Evolutionary conservation across 192 early-diverging fungal species (phyloP).

Genomic region (Entrophospora sp.): DNA sequence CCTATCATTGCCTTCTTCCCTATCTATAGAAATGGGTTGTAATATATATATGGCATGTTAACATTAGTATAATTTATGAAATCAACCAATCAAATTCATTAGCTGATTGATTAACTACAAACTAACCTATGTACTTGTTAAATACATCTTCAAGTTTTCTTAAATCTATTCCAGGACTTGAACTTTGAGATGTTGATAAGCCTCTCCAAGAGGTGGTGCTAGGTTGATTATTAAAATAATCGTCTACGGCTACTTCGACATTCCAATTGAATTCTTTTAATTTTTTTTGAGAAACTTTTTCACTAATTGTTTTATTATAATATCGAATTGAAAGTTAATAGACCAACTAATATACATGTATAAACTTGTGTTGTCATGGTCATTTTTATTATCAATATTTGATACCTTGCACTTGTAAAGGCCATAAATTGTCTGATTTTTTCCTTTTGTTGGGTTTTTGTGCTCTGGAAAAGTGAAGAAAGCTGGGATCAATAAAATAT

Average conservation of each 20-base stretch:
- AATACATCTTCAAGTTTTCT: constrained; percentile 51
- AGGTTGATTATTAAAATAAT: constrained; percentile 39
- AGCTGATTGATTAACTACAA: no score
- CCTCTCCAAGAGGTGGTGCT: constrained; percentile 12
- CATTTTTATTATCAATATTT: neutral
- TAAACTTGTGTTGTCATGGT: neutral
- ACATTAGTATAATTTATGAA: no score
- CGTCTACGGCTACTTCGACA: constrained; percentile 55
- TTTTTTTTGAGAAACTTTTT: constrained; percentile 39
- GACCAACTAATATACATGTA: no score
- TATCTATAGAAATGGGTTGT: constrained; percentile 41
- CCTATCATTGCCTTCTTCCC: no score
- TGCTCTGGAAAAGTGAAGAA: no score
- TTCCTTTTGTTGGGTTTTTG: constrained; percentile 31
- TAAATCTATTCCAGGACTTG: constrained; percentile 24
- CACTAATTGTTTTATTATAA: no score
- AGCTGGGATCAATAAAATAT: no score
- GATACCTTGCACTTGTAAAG: constrained; percentile 36
- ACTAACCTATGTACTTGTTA: constrained; percentile 65
- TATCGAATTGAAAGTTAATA: no score
- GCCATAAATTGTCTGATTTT: constrained; percentile 37
- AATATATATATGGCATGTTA: neutral
- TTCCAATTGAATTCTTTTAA: constrained; percentile 59
- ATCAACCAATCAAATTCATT: no score
- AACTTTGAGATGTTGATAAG: neutral